Conservation (phyloP, 257 asterid species). For the Fraxinus americana region DNA sequence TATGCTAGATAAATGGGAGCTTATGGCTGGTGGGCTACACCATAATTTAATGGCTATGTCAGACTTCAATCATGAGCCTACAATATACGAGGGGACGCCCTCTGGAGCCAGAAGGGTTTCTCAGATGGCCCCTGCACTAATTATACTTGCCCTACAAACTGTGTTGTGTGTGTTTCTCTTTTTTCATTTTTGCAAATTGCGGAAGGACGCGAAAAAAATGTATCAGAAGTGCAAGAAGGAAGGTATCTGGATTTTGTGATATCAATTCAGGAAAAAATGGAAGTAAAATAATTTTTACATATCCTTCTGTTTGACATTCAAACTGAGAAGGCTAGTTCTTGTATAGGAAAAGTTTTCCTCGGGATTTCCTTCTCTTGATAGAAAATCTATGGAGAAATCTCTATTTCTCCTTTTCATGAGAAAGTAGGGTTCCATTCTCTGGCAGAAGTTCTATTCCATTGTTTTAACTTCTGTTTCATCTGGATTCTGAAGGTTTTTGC, state of each 20-base stretch:
- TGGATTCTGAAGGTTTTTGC: not conserved
- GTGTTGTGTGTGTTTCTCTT: not conserved
- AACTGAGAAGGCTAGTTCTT: conserved; percentile 4
- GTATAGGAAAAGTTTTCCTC: not conserved
- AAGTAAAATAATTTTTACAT: too few relatives aligned
- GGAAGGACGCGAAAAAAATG: not conserved
- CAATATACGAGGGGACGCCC: conserved; percentile 12
- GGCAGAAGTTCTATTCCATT: too few relatives aligned
- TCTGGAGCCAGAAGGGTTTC: conserved; percentile 13
- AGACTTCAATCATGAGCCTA: conserved; percentile 40
- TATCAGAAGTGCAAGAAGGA: not conserved
- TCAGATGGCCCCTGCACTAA: conserved; percentile 15
- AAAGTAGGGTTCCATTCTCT: not conserved
- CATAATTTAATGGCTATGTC: conserved; percentile 25
- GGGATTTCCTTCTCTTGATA: conserved; percentile 23
- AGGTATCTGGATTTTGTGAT: too few relatives aligned
- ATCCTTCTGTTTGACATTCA: not conserved
- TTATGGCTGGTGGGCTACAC: not conserved
- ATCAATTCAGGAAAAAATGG: too few relatives aligned
- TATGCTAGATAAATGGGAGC: not conserved
- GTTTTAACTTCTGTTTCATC: not conserved
- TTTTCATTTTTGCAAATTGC: not conserved
- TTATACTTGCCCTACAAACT: conserved; percentile 29
- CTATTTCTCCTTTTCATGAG: not conserved
- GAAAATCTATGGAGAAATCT: conserved; percentile 1